Base-by-base conservation (phyloP, 2,329 filamentous ascomycete species). In the Curvularia spicifera region DNA sequence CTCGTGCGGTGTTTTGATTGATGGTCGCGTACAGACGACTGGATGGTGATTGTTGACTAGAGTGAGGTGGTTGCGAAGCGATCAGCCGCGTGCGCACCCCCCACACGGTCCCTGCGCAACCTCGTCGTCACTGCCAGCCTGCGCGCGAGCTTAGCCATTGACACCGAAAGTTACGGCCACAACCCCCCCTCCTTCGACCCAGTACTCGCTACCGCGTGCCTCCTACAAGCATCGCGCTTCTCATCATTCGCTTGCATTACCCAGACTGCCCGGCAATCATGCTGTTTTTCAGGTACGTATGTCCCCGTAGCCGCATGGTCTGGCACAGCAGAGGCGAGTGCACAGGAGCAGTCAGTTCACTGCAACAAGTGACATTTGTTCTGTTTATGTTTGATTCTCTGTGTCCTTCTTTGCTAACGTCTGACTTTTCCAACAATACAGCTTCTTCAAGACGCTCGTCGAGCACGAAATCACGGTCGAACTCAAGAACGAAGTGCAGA, bases 401-500 rank as follows among this genome's bases (percentile, higher is more conserved):
- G 5, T 15, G 3, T 37, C 13, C 5, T 37, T n/a, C 35, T 37
- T 37, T 37, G 13, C 35, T 37, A 18, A 18, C 35, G 5, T 18
- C 6, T 37, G 7, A 3, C n/a, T 37, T 2, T 5, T 37, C 6
- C 22, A 24, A 24, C 22, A 24, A 24, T 37, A 7, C 47, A 77
- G 75, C 82, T 98, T 97, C 83, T 98, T 98, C 88, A 98, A 98
- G 80, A 98, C 94, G 53, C 90, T 98, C 73, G 96, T 97, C 77
- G 95, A 97, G 83, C 90, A 95, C 69, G 89, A 96, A 83, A 93
- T 99, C 74, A 98, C 93, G 46, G 93, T 99, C 76, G 95, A 99
- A 83, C 91, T 99, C 78, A 99, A 99, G 82, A 99, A 99, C 79
- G 95, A 99, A 81, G 96, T 99, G 70, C 93, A 93, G 76, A 96